Base-by-base conservation (phyloP, 768 basidiomycete genomes). In the Saitozyma podzolica region DNA sequence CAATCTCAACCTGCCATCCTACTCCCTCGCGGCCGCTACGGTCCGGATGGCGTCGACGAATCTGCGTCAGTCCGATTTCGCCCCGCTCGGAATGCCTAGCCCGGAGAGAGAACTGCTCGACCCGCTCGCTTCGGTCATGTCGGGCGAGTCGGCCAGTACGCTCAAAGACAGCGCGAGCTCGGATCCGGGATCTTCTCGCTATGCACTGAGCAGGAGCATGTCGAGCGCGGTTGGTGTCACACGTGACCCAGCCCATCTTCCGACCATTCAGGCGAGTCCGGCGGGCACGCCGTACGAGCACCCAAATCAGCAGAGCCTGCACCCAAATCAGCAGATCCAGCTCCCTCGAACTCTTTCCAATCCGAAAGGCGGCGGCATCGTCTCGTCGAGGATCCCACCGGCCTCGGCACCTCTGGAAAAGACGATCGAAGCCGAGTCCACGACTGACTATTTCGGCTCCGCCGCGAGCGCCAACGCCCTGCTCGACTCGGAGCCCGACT, bases 61-160 rank as follows among this genome's bases (percentile, higher is more conserved):
- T 5, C 59, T 76, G 6, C 52, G 58, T 8, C 55, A 70, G 8
- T 54, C 62, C 9, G 86, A 90, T 68, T 86, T 97, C 58, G 88
- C 91, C 0, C 93, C 93, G 0, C 83, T 97, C 29, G 87, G 90
- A 0, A 83, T 94, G 0, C 92, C 93, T 2, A 91, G 89, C 10
- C 93, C 93, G 0, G 93, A 97, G 74, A 87, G 89, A 68, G 93
- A 96, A 74, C 84, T 95, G 29, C 88, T 88, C 9, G 93, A 96
- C 79, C 93, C 93, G 0, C 87, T 96, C 86, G 56, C 67, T 6
- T 58, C 64, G 3, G 56, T 66, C 45, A 41, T 62, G 20, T 58
- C 64, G 10, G 16, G 56, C 2, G 47, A 17, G 5, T 56, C 67
- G 19, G n/a, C 56, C 9, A 39, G 53, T 0, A 59, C 59, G 29